These are phyloP conservation scores for Sarocladium oryzae DNA, from an alignment of 2,329 filamentous ascomycete genomes.

Conservation along the genomic window DNA sequence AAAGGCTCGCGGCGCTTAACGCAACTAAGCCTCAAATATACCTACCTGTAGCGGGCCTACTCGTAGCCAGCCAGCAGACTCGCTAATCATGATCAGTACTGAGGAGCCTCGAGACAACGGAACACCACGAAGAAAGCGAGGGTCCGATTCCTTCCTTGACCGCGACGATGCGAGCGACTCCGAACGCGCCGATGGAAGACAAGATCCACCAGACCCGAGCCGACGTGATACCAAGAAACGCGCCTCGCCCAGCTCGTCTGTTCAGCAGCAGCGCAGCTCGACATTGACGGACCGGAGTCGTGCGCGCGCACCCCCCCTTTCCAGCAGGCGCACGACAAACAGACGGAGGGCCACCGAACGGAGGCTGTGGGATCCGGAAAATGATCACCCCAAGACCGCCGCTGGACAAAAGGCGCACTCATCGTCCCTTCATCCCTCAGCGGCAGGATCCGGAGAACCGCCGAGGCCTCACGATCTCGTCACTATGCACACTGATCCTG, in stretches of 20 bases:
- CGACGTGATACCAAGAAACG: conserved; percentile 19
- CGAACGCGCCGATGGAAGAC: conserved; percentile 2
- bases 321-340: neutral
- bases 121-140: neutral
- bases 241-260: conserved; percentile 21
- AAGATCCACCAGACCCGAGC: conserved; percentile 11
- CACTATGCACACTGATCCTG: neutral
- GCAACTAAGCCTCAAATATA: too few relatives aligned
- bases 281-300: conserved; percentile 15
- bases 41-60: too few relatives aligned
- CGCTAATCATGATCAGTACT: neutral
- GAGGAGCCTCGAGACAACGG: neutral
- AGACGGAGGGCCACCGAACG: neutral
- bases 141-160: neutral
- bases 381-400: conserved; percentile 2
- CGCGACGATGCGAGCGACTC: conserved; percentile 10
- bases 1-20: too few relatives aligned
- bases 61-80: neutral
- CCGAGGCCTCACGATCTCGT: neutral
- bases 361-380: neutral
- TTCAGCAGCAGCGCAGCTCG: conserved; percentile 14
- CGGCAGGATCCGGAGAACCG: neutral
- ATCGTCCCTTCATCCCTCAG: too few relatives aligned
- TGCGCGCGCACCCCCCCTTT: conserved; percentile 2
- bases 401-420: neutral